These are phyloP conservation scores for Parathielavia appendiculata DNA, from an alignment of 495 filamentous ascomycete species.

Conservation along the genomic window DNA sequence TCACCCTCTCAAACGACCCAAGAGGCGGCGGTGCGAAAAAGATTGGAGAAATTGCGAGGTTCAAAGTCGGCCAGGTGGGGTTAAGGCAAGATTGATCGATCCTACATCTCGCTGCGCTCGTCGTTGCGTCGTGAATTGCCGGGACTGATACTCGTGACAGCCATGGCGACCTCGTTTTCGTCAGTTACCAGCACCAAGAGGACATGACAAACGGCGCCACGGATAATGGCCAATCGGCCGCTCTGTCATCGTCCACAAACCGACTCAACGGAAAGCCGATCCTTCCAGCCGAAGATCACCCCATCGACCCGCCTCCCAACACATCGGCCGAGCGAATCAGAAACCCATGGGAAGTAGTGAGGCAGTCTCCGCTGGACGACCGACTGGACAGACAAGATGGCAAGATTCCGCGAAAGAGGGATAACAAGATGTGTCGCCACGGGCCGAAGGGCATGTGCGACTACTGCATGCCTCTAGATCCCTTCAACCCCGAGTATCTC, in stretches of 20 bases:
- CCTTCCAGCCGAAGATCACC: slow-evolving; percentile 59
- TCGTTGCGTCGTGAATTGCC: neutral
- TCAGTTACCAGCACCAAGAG: slow-evolving; percentile 61
- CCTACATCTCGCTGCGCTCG: neutral
- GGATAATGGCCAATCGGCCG: slow-evolving; percentile 37
- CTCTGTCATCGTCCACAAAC: slow-evolving; percentile 46
- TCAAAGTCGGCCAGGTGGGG: slow-evolving; percentile 64
- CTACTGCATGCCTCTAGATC: slow-evolving; percentile 97
- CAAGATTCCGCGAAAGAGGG: slow-evolving; percentile 74
- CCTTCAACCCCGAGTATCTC: slow-evolving; percentile 81
- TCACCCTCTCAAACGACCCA: slow-evolving; percentile 76
- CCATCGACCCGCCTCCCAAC: slow-evolving; percentile 54
- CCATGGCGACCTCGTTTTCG: slow-evolving; percentile 84
- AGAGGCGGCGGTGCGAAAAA: slow-evolving; percentile 67
- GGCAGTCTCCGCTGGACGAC: slow-evolving; percentile 82
- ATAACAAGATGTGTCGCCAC: slow-evolving; percentile 89
- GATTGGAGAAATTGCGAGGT: slow-evolving; percentile 59
- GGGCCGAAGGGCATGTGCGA: slow-evolving; percentile 98
- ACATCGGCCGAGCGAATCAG: slow-evolving; percentile 60
- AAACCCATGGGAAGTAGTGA: slow-evolving; percentile 89
- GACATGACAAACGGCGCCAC: slow-evolving; percentile 27
- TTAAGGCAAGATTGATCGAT: slow-evolving; percentile 51
- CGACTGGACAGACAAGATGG: slow-evolving; percentile 83
- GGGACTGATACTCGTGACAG: slow-evolving; percentile 41
- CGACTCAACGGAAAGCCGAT: slow-evolving; percentile 77